Base-by-base conservation (phyloP, 192 early-diverging fungal genomes). In the Rhizoclosmatium sp. region DNA sequence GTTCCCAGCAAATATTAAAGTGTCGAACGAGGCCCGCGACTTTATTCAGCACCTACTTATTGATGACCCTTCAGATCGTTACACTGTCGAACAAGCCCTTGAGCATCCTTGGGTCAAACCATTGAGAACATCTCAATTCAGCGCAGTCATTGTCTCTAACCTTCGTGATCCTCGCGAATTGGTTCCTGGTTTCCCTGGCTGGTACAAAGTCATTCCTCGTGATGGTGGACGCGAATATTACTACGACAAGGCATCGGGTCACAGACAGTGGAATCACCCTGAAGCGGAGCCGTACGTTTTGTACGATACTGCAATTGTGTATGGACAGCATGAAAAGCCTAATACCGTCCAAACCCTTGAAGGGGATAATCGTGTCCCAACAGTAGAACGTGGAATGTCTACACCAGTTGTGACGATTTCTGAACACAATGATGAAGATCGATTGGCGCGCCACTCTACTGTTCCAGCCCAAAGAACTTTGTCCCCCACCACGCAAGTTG, bases 21-120 rank as follows among this genome's bases (percentile, higher is more conserved):
- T 75, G 12, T 75, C 59, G 3, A 64, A 12, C 72, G 47, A 89
- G 89, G 80, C 72, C 16, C 58, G 23, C n/a, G 77, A 92, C 65
- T 95, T 97, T 82, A 92, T 97, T 58, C 66, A 74, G 4, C 77
- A 83, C 31, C 85, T 94, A n/a, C 82, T 97, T 78, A 86, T 87
- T 1, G 86, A 88, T 23, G 90, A 93, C 69, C 93, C 93, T n/a
- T 74, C 70, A 3, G 59, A 76, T n/a, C 89, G 95, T 10, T 87
- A 93, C 83, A 95, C 92, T 0, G 95, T 92, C 3, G 81, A 82
- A 10, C 84, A 93, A 84, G 94, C 94, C 0, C 82, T 96, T 58
- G 60, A 83, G 47, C 94, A 97, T 62, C 90, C 92, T 19, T 97
- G 95, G 95, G 74, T 96, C 56, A 31, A 31, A 31, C 31, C 31